Evolutionary conservation across 139 green algal genomes (phyloP).

Genomic region (Tetraselmis chui): DNA sequence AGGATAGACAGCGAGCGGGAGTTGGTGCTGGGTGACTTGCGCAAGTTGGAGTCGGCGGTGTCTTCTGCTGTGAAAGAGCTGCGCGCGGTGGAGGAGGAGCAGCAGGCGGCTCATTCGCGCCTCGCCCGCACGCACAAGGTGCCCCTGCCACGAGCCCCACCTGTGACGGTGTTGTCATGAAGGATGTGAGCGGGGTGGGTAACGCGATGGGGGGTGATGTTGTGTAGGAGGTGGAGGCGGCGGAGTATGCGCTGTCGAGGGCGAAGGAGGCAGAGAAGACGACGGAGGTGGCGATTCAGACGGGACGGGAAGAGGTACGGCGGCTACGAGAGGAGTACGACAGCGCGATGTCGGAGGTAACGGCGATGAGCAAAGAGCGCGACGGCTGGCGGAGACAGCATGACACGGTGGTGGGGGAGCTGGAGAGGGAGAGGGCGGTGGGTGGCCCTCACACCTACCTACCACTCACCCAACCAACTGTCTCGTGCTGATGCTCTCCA

Average conservation of each 20-base stretch:
- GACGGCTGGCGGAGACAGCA: conserved; percentile 14
- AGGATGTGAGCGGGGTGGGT: no score
- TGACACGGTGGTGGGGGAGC: neutral
- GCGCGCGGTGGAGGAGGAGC: conserved; percentile 20
- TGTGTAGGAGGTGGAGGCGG: conserved; percentile 19
- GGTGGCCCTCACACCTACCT: no score
- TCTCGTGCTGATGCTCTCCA: no score
- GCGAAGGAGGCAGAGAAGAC: conserved; percentile 16
- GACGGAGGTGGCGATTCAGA: conserved; percentile 19
- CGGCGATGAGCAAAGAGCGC: neutral
- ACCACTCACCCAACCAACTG: no score
- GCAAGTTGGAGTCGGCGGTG: neutral
- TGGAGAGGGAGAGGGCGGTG: conserved; percentile 18
- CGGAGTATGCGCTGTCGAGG: conserved; percentile 14
- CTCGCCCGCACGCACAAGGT: conserved; percentile 2
- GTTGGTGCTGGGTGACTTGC: neutral
- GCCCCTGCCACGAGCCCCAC: neutral
- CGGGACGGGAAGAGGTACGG: conserved; percentile 14
- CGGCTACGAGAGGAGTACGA: conserved; percentile 21
- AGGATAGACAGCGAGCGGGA: neutral
- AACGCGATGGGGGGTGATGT: neutral
- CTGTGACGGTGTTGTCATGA: no score
- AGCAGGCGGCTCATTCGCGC: conserved; percentile 14
- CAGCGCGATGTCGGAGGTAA: conserved; percentile 17
- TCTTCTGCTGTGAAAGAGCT: conserved; percentile 15